Percentiles rank a stretch among this genome's conserved stretches.
Conservation (phyloP, 352 stramenopile species). For the Phytopythium mirpurense region DNA sequence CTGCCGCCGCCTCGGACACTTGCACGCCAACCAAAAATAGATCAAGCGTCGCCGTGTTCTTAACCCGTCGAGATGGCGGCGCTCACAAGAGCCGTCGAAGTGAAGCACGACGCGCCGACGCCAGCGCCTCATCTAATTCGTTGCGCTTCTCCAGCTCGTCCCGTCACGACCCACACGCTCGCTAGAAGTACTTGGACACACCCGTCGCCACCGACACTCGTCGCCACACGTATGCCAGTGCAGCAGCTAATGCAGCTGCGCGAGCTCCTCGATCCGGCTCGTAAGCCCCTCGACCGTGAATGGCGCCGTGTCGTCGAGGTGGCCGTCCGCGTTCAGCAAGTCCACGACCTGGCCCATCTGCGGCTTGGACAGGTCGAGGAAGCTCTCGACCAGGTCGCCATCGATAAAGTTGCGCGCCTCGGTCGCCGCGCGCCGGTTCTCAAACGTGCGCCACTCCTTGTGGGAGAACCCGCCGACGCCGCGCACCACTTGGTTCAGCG, state of each 20-base stretch:
- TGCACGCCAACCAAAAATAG: neutral
- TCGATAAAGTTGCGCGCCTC: conserved; percentile 94
- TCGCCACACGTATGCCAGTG: conserved; percentile 29
- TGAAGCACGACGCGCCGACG: too few relatives aligned
- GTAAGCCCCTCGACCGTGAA: conserved; percentile 67
- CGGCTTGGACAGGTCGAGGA: conserved; percentile 90
- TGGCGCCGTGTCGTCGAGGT: conserved; percentile 53
- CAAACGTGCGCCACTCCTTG: conserved; percentile 91
- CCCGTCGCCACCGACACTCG: neutral
- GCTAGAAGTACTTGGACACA: conserved; percentile 1
- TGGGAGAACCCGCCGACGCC: conserved; percentile 92
- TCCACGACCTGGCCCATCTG: conserved; percentile 90
- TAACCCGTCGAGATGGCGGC: neutral
- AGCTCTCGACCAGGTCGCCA: conserved; percentile 93
- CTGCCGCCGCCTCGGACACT: neutral
- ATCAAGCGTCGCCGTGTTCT: neutral
- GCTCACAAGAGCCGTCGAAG: too few relatives aligned
- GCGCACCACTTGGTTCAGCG: conserved; percentile 86
- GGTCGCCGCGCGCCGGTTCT: conserved; percentile 79
- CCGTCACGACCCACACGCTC: neutral
- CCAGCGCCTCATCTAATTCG: too few relatives aligned
- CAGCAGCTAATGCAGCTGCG: conserved; percentile 64
- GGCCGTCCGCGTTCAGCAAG: conserved; percentile 87
- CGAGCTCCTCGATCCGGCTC: conserved; percentile 69
- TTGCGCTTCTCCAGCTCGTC: neutral